Conservation (phyloP, 1,284 basidiomycete species). For the Cronartium quercuum region DNA sequence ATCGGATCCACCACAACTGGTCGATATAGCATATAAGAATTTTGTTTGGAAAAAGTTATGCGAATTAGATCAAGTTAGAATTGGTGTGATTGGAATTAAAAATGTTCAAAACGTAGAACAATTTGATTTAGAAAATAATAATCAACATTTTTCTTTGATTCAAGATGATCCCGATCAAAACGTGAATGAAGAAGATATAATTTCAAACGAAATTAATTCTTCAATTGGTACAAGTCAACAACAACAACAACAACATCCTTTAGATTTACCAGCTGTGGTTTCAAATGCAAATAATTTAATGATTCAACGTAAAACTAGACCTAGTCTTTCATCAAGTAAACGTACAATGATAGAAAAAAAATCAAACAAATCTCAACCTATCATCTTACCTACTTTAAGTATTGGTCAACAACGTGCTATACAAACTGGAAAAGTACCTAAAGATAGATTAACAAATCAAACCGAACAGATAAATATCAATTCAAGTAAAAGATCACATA, state of each 20-base stretch:
- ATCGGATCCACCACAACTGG: constrained; percentile 23
- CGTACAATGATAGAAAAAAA: neutral
- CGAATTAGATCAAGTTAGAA: constrained; percentile 33
- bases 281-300: constrained; percentile 25
- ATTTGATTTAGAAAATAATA: neutral
- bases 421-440: constrained; percentile 36
- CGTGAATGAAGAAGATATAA: neutral
- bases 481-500: constrained; percentile 3
- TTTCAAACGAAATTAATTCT: neutral
- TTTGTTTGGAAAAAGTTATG: constrained; percentile 37
- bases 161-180: neutral
- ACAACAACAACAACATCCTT: constrained; percentile 3
- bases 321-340: constrained; percentile 14
- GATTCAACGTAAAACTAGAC: constrained; percentile 29
- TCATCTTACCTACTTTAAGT: constrained; percentile 17
- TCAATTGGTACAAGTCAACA: neutral
- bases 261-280: constrained; percentile 19
- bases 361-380: neutral
- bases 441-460: constrained; percentile 3
- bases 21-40: constrained; percentile 28
- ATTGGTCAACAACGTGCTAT: constrained; percentile 32
- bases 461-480: neutral
- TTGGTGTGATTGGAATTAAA: constrained; percentile 18
- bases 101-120: neutral
- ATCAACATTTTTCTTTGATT: too few relatives aligned